Evolutionary conservation across 805 yeast genomes (phyloP), one percentile per base, ranked within the genome.

Genomic region (Zygosaccharomyces kombuchaensis): DNA sequence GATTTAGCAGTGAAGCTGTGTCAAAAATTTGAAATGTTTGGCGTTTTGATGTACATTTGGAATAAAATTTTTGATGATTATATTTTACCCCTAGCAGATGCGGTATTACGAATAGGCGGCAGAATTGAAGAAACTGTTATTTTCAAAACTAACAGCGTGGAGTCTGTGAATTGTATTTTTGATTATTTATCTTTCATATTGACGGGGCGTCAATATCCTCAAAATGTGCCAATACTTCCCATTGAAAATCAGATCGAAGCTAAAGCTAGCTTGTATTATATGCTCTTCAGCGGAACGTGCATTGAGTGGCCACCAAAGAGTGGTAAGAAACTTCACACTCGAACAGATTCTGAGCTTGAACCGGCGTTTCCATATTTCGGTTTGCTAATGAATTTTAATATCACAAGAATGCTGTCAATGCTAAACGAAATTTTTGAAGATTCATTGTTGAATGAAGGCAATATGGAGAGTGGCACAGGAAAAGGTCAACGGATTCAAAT

Each of bases 401-500:
- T 84, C 4, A 69, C 75, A n/a, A 76, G 75, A 31, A 76, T 82
- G 66, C 73, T 90, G 29, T 70, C 82, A 0, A 76, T 86, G 13
- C 62, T 93, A 47, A 84, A 88, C 62, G 95, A 86, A 60, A 84
- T 85, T 7, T 82, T 91, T 58, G 97, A 91, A 59, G 95, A 88
- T 60, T 67, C 84, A 0, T 70, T 77, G 34, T 63, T 91, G 45
- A 87, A 89, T 61, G 75, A 69, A 23, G 59, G 66, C 3, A 57
- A 58, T 1, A 21, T 36, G 12, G 40, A 43, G 30, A 34, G 46
- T 22, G 23, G 12, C 9, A 8, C 9, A 13, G 41, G 25, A 9
- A 44, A 45, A 27, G 43, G 39, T 25, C 38, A 40, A 16, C 26
- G 48, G 14, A 44, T 51, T 12, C 60, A 59, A 17, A 55, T 85